Base-by-base conservation (phyloP, 1,139 yeast genomes). In the Pichiaceae sp. region DNA sequence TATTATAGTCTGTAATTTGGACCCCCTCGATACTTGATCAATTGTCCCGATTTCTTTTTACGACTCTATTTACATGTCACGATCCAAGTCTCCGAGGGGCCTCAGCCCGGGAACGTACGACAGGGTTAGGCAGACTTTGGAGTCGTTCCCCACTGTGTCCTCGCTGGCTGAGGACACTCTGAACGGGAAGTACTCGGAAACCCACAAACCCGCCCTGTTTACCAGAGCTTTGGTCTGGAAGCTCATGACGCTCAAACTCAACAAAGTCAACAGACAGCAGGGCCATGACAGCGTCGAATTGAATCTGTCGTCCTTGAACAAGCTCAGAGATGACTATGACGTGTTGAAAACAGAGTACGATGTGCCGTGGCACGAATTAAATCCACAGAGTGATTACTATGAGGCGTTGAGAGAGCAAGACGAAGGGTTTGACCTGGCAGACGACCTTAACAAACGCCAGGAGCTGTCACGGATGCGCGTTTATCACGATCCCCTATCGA, bases 351-450 rank as follows among this genome's bases (percentile, higher is more conserved):
- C 38, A 3, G 54, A 52, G 29, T 50, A 47, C 34, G 41, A 38
- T 9, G 44, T 54, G 11, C 59, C 59, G 2, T 53, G 56, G 56
- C 42, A 44, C 33, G 50, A 49, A 35, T 42, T 54, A 12, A 36
- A 38, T 2, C 25, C 24, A 4, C 47, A 46, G 20, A 39, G 39
- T 23, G 48, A 43, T 18, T 54, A 42, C 28, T 50, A 45, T 30
- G 19, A 26, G 14, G n/a, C 27, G 14, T 33, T 30, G 16, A 31
- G 29, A n/a, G n/a, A 29, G 6, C 18, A 29, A 11, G 24, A 17
- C 2, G 36, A 34, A 14, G 40, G 35, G 23, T 17, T 29, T 5
- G 41, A 40, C 17, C 15, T 36, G 3, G 31, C 35, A 12, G 38
- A 41, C 3, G 50, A 34, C 19, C 27, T 40, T 6, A 38, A 37